Percentiles rank a stretch among this genome's conserved stretches.
phyloP scores from a whole-genome alignment of 768 basidiomycete species.

The Kondoa malvinella region DNA sequence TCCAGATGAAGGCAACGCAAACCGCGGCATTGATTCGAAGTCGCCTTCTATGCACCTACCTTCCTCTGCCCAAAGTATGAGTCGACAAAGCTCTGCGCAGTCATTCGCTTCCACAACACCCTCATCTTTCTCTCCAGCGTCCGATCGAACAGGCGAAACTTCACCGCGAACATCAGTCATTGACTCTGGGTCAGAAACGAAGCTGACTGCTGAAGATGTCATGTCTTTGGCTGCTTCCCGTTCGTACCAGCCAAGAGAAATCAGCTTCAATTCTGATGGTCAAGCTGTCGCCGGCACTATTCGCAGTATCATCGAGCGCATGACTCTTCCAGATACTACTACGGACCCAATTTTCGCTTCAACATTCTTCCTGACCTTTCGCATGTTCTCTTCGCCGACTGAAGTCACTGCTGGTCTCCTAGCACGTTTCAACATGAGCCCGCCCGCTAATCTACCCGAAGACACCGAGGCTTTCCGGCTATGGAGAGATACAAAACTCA shows the following conservation, averaged over 20 bases:
- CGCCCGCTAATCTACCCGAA: slow-evolving; percentile 38
- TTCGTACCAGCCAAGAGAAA: slow-evolving; percentile 67
- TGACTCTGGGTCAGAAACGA: background rate
- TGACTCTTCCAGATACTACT: slow-evolving; percentile 84
- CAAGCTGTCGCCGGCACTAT: slow-evolving; percentile 79
- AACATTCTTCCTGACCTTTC: slow-evolving; percentile 90
- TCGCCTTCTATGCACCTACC: background rate
- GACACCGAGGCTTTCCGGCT: slow-evolving; percentile 44
- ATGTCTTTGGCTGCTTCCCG: slow-evolving; percentile 4
- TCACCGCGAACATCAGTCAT: slow-evolving; percentile 13
- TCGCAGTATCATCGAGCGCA: slow-evolving; percentile 77
- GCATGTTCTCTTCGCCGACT: slow-evolving; percentile 63
- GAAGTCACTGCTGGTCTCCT: slow-evolving; percentile 64
- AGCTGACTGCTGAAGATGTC: slow-evolving; percentile 20
- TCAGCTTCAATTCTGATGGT: slow-evolving; percentile 78
- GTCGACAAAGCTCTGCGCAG: background rate
- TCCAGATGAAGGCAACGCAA: background rate
- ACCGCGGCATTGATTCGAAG: background rate
- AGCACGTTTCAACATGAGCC: slow-evolving; percentile 55
- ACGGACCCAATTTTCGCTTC: slow-evolving; percentile 72
- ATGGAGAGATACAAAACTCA: slow-evolving; percentile 75
- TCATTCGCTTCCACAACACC: slow-evolving; percentile 11
- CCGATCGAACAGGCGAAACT: slow-evolving; percentile 13
- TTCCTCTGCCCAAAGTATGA: background rate
- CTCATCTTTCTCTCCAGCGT: slow-evolving; percentile 11